Evolutionary conservation across 139 green algal species (phyloP).

Genomic region (Asterochloris erici): DNA sequence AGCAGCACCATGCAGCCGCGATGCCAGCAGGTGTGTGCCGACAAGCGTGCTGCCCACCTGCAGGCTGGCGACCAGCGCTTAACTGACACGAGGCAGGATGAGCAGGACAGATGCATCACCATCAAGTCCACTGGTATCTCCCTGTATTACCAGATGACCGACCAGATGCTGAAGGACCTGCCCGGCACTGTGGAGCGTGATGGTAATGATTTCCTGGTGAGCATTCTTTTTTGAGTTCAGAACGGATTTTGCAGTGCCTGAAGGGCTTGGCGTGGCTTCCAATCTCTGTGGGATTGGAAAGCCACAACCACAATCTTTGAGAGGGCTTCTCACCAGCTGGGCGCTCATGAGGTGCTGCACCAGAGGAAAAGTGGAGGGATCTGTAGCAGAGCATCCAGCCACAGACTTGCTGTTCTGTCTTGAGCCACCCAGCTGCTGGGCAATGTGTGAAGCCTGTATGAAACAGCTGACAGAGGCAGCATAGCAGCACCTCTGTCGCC

Average conservation of each 20-base stretch:
- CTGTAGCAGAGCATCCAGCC: too few relatives aligned
- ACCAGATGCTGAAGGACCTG: slow-evolving; percentile 76
- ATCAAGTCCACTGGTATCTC: slow-evolving; percentile 99
- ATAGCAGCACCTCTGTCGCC: background rate
- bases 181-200: slow-evolving; percentile 43
- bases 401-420: too few relatives aligned
- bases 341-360: too few relatives aligned
- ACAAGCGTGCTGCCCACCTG: background rate
- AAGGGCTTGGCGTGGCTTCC: background rate
- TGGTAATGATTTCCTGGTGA: slow-evolving; percentile 20
- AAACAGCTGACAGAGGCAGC: background rate
- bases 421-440: too few relatives aligned
- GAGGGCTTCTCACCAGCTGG: too few relatives aligned
- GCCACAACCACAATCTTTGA: too few relatives aligned
- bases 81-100: slow-evolving; percentile 96
- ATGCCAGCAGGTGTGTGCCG: background rate
- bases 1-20: background rate
- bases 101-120: slow-evolving; percentile 99
- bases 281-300: too few relatives aligned
- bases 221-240: background rate
- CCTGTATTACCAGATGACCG: slow-evolving; percentile 95
- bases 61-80: slow-evolving; percentile 87
- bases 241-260: background rate
- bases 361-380: too few relatives aligned
- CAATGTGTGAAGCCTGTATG: too few relatives aligned